Conservation (phyloP, 75 land plant genomes). For the Cunninghamia lanceolata region DNA sequence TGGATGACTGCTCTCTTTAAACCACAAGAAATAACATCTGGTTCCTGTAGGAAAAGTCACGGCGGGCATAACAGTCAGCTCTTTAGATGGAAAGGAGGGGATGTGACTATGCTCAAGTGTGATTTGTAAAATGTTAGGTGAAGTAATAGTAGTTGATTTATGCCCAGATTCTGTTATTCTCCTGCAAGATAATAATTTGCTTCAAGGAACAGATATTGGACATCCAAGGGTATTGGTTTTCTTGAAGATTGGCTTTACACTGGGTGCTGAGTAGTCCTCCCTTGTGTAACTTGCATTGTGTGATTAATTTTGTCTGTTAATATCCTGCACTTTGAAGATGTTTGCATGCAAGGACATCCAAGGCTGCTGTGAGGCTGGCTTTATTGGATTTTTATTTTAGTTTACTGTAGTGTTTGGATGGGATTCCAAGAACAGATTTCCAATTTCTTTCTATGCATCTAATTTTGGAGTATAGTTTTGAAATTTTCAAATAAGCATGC, state of each 20-base stretch:
- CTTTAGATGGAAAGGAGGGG: background rate
- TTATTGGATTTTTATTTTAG: background rate
- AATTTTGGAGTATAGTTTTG: background rate
- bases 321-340: background rate
- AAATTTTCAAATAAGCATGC: background rate
- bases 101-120: background rate
- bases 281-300: background rate
- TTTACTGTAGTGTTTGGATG: background rate
- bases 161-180: background rate
- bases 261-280: background rate
- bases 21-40: background rate
- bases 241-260: background rate
- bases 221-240: background rate
- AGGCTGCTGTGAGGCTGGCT: background rate
- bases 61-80: background rate
- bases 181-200: background rate
- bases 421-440: background rate
- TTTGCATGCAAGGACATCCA: background rate
- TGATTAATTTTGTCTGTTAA: background rate
- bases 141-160: background rate
- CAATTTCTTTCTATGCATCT: background rate
- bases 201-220: background rate
- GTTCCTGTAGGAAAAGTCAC: background rate
- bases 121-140: background rate
- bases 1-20: background rate